Evolutionary conservation across 352 stramenopile species (phyloP).

Genomic region (Stramenopiles sp.): DNA sequence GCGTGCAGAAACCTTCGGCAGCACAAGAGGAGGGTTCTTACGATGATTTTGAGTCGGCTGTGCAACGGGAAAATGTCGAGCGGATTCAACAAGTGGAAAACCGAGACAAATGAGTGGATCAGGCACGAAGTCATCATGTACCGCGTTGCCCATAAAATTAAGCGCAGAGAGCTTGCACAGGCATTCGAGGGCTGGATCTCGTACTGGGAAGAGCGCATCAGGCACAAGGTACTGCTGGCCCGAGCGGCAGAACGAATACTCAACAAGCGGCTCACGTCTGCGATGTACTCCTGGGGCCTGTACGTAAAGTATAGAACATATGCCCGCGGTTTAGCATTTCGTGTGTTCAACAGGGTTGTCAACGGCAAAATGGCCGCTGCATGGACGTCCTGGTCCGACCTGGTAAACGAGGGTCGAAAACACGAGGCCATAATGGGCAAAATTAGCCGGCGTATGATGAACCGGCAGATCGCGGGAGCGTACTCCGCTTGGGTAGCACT

Average conservation of each 20-base stretch:
- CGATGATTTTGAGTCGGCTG: not conserved
- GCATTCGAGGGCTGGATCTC: not conserved
- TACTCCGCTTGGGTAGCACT: not conserved
- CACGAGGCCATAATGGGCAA: constrained; percentile 1
- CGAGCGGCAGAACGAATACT: constrained; percentile 7
- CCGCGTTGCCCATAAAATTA: constrained; percentile 1
- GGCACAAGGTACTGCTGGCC: not conserved
- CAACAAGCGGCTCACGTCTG: not conserved
- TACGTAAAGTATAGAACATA: not conserved
- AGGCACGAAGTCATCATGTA: not conserved
- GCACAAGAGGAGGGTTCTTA: not conserved
- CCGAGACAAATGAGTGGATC: not conserved
- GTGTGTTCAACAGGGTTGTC: not conserved
- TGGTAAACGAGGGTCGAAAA: not conserved
- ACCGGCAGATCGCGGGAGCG: not conserved
- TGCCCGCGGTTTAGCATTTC: not conserved
- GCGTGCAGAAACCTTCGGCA: not conserved
- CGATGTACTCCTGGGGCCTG: not conserved
- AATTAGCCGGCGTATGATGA: not conserved
- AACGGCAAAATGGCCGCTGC: not conserved
- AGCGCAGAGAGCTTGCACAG: not conserved
- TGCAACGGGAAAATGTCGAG: constrained; percentile 5
- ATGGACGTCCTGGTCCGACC: not conserved
- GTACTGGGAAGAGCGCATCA: not conserved
- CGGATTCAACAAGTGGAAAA: not conserved